Conservation (phyloP, 768 basidiomycete genomes). For the Phlebiopsis flavidoalba region DNA sequence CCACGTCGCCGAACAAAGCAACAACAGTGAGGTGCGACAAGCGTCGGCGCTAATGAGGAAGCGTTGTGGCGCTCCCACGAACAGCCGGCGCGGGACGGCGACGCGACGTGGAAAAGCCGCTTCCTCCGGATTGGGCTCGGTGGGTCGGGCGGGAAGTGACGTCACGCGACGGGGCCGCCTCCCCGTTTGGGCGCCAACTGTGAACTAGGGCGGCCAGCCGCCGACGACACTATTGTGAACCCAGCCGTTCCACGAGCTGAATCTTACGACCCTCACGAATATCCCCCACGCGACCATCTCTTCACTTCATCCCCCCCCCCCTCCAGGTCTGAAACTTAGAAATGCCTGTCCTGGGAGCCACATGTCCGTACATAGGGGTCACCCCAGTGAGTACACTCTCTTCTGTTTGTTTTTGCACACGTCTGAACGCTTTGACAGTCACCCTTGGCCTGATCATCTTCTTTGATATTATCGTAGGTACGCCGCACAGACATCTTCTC, state of each 20-base stretch:
- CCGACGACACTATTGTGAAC: neutral
- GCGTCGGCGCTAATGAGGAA: neutral
- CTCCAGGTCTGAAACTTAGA: neutral
- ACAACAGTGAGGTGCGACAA: neutral
- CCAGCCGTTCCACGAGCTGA: neutral
- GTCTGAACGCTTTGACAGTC: slow-evolving; percentile 25
- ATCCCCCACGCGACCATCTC: slow-evolving; percentile 1
- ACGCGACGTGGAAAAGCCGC: neutral
- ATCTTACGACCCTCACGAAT: slow-evolving; percentile 3
- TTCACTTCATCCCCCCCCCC: neutral
- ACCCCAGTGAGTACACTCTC: slow-evolving; percentile 16
- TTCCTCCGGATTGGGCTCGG: neutral
- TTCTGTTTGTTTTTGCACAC: too few relatives aligned
- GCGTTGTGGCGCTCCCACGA: slow-evolving; percentile 4
- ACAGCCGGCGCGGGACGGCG: neutral
- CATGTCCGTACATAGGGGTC: slow-evolving; percentile 13
- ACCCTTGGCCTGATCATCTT: slow-evolving; percentile 51
- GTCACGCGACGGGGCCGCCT: slow-evolving; percentile 1
- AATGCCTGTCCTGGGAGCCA: slow-evolving; percentile 8
- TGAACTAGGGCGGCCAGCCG: neutral
- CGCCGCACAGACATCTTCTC: slow-evolving; percentile 6
- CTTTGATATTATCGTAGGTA: slow-evolving; percentile 65
- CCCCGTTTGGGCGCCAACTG: neutral
- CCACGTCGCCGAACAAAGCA: neutral
- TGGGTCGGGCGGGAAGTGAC: neutral